These are phyloP conservation scores for Pouteria glomerata DNA, from an alignment of 148 eudicot species.

Conservation along the genomic window DNA sequence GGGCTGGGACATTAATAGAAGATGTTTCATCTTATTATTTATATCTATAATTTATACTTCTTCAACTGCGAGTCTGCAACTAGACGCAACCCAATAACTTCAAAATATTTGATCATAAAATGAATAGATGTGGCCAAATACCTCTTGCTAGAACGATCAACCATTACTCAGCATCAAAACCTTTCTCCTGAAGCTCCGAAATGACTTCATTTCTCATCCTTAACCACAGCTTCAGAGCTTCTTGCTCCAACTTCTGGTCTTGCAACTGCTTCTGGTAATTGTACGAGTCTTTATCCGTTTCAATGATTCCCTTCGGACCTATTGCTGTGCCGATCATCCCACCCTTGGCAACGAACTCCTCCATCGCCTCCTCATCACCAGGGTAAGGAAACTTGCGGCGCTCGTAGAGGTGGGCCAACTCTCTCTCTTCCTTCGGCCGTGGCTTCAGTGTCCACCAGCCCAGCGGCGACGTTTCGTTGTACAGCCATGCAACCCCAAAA, in stretches of 20 bases:
- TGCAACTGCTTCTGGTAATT: conserved; percentile 85
- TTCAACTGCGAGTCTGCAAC: too few relatives aligned
- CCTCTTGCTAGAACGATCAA: too few relatives aligned
- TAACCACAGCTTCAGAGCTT: conserved; percentile 72
- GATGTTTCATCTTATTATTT: too few relatives aligned
- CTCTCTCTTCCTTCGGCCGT: conserved; percentile 80
- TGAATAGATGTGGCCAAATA: too few relatives aligned
- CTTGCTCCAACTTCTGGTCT: conserved; percentile 88
- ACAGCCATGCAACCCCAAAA: conserved; percentile 70
- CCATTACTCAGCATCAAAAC: conserved; percentile 58
- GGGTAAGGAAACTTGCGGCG: conserved; percentile 80
- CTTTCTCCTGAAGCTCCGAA: conserved; percentile 74
- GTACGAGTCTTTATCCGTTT: conserved; percentile 51
- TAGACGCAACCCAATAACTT: too few relatives aligned
- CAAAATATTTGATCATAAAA: too few relatives aligned
- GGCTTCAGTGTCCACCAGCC: conserved; percentile 98
- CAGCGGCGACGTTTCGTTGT: conserved; percentile 86
- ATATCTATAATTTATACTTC: too few relatives aligned
- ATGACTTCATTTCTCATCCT: conserved; percentile 91
- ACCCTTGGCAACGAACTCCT: conserved; percentile 73
- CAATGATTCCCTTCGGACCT: conserved; percentile 75
- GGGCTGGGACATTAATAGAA: too few relatives aligned
- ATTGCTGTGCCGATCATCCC: conserved; percentile 96
- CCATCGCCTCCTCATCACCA: conserved; percentile 91
- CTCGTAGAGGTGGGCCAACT: conserved; percentile 80